Conservation (phyloP, 208 protist genomes). For the Crithidia acanthocephali region DNA sequence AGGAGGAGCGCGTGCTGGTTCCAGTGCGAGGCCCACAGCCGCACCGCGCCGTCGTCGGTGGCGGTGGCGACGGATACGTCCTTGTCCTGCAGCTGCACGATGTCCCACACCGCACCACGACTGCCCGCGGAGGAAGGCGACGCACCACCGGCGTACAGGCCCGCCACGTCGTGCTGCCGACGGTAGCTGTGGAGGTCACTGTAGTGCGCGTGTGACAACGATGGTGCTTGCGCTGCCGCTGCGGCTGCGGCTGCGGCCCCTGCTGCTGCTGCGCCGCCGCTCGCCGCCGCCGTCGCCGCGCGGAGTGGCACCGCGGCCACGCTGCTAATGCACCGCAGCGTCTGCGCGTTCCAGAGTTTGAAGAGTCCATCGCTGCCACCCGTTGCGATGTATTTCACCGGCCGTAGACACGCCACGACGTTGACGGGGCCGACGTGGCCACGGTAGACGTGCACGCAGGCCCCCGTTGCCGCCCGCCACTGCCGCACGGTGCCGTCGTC, state of each 20-base stretch:
- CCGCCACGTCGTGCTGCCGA: not conserved
- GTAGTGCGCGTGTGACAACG: not conserved
- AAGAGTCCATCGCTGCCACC: slow-evolving; percentile 39
- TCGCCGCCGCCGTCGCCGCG: not conserved
- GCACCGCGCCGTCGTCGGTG: slow-evolving; percentile 33
- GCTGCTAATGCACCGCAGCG: slow-evolving; percentile 35
- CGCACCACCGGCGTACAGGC: not conserved
- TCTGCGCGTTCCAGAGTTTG: slow-evolving; percentile 45
- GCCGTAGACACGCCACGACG: slow-evolving; percentile 36
- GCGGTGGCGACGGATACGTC: slow-evolving; percentile 22
- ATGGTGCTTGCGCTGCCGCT: not conserved
- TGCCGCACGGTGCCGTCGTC: slow-evolving; percentile 62
- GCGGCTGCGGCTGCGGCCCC: not conserved
- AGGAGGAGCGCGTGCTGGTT: slow-evolving; percentile 22
- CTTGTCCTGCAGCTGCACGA: slow-evolving; percentile 23
- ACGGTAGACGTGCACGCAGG: slow-evolving; percentile 50
- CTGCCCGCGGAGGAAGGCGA: not conserved
- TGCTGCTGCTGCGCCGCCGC: not conserved
- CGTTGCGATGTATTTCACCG: slow-evolving; percentile 37
- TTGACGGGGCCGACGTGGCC: slow-evolving; percentile 50
- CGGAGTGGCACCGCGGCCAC: slow-evolving; percentile 30
- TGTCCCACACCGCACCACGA: slow-evolving; percentile 34
- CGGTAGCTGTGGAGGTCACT: not conserved
- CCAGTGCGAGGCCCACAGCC: slow-evolving; percentile 33
- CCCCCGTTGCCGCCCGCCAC: slow-evolving; percentile 41